A percentile compares a stretch with the other conserved stretches of the same genome.
These are phyloP conservation scores for Maudiozyma barnettii DNA, from an alignment of 805 yeast genomes.

Conservation along the genomic window DNA sequence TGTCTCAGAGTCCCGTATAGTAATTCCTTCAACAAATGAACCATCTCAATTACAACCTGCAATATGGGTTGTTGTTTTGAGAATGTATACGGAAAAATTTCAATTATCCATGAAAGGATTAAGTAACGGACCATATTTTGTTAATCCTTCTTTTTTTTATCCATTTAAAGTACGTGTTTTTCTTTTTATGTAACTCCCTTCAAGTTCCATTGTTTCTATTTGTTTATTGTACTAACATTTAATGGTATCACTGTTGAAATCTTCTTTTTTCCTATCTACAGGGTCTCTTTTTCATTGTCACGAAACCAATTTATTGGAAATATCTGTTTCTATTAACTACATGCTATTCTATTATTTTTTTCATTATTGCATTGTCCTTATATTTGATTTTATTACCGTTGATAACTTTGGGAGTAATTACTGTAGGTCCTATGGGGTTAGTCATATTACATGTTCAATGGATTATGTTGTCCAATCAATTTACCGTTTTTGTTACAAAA, in stretches of 20 bases:
- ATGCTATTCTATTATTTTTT: constrained; percentile 17
- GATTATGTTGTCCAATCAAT: constrained; percentile 21
- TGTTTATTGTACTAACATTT: background rate
- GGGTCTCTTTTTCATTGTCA: constrained; percentile 22
- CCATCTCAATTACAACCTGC: background rate
- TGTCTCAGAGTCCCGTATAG: background rate
- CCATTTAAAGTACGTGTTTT: background rate
- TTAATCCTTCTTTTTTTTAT: background rate
- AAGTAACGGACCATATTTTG: background rate
- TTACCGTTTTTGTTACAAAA: constrained; percentile 19
- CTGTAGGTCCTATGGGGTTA: constrained; percentile 28
- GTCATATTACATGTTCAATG: constrained; percentile 25
- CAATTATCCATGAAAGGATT: background rate
- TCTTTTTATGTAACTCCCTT: background rate
- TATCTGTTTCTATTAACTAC: constrained; percentile 18
- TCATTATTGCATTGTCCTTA: constrained; percentile 14
- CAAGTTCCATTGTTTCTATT: background rate
- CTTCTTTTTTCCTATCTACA: constrained; percentile 2
- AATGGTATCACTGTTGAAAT: no score
- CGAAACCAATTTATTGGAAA: constrained; percentile 22
- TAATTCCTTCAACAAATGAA: background rate
- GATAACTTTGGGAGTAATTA: constrained; percentile 5
- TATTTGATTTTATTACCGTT: constrained; percentile 24
- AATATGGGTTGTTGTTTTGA: background rate
- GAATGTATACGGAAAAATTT: background rate